A percentile compares a stretch with the other conserved stretches of the same genome.
phyloP scores from a whole-genome alignment of 169 alveolate genomes.

The Babesia ovis region DNA sequence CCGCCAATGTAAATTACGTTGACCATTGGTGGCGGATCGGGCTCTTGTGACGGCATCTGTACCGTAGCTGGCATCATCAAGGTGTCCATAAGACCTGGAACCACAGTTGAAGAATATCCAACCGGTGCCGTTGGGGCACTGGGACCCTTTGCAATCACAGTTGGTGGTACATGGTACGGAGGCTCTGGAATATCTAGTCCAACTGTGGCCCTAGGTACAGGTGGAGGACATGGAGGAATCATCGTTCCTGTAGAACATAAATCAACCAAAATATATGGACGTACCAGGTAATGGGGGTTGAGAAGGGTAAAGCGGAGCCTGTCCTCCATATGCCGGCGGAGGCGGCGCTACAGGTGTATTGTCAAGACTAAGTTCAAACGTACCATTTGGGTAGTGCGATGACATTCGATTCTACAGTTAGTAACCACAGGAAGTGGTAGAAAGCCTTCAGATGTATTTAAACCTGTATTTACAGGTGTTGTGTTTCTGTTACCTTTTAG shows the following conservation, averaged over 20 bases:
- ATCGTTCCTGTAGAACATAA: background rate
- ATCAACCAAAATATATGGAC: background rate
- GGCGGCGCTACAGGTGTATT: constrained; percentile 13
- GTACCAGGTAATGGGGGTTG: constrained; percentile 4
- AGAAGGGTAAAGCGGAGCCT: background rate
- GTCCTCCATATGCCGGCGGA: constrained; percentile 8
- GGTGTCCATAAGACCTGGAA: constrained; percentile 54
- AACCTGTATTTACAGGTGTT: no score
- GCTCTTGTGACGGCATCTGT: constrained; percentile 31
- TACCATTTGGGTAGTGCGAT: background rate
- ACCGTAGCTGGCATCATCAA: constrained; percentile 56
- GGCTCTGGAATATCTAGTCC: constrained; percentile 2
- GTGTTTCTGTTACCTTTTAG: no score
- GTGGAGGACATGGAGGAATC: constrained; percentile 37
- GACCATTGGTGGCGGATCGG: constrained; percentile 49
- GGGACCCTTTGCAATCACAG: constrained; percentile 42
- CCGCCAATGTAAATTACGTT: constrained; percentile 67
- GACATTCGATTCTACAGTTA: no score
- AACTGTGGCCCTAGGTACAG: background rate
- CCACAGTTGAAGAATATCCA: constrained; percentile 28
- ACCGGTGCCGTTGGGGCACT: constrained; percentile 40
- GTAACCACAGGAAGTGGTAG: no score
- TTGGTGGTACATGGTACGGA: constrained; percentile 16
- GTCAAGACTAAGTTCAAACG: background rate
- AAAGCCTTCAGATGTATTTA: no score